Percentiles rank a stretch among this genome's conserved stretches.
phyloP scores from a whole-genome alignment of 371 early-diverging fungal genomes.

The Syncephalastrum contaminatum region DNA sequence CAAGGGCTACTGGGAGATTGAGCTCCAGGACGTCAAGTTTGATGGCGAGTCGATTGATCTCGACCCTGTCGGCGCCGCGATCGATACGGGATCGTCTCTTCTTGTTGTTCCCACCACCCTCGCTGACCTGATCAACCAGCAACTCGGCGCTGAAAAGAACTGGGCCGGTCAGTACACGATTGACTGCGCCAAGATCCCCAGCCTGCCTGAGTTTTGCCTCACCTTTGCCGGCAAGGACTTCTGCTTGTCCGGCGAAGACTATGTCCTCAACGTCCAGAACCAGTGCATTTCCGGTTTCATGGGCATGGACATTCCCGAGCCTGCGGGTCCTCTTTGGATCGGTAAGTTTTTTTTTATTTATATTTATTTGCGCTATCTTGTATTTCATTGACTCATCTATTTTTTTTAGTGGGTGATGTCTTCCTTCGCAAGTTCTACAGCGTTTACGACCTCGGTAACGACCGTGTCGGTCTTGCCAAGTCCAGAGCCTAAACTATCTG shows the following conservation, averaged over 20 bases:
- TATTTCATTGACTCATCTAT: neutral
- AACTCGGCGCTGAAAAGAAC: conserved; percentile 86
- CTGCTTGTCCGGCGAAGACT: conserved; percentile 53
- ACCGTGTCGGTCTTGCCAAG: conserved; percentile 79
- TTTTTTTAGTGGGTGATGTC: conserved; percentile 77
- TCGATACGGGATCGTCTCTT: conserved; percentile 82
- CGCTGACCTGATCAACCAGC: conserved; percentile 80
- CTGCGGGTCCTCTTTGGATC: conserved; percentile 54
- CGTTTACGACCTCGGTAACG: conserved; percentile 84
- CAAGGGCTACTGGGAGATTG: conserved; percentile 94
- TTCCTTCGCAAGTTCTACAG: conserved; percentile 92
- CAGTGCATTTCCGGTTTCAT: conserved; percentile 93
- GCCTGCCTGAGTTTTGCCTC: conserved; percentile 74
- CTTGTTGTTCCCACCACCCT: conserved; percentile 70
- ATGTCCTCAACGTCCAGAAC: conserved; percentile 76
- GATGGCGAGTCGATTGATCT: conserved; percentile 64
- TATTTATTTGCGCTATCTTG: neutral
- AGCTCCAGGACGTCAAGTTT: conserved; percentile 66
- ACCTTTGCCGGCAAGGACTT: conserved; percentile 70
- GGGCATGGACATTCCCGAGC: conserved; percentile 82
- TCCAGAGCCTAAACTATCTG: conserved; percentile 8
- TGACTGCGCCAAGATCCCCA: conserved; percentile 65
- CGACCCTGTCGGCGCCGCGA: conserved; percentile 64
- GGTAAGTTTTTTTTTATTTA: conserved; percentile 9
- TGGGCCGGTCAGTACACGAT: conserved; percentile 82